A percentile compares a stretch with the other conserved stretches of the same genome.
These are phyloP conservation scores for Rhinocladiella mackenziei DNA, from an alignment of 2,329 filamentous ascomycete genomes.

Conservation along the genomic window DNA sequence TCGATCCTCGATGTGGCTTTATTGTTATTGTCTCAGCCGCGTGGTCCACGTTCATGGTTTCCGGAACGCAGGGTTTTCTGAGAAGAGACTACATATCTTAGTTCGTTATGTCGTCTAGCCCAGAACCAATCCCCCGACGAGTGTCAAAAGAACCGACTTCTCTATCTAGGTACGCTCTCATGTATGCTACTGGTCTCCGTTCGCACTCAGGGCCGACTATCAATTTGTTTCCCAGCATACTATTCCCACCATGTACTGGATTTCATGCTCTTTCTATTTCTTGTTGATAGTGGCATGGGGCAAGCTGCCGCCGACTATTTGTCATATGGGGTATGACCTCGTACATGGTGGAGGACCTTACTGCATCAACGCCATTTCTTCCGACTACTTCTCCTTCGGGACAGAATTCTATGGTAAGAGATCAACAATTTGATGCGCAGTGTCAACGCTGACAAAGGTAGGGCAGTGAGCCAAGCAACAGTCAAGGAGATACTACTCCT, in stretches of 20 bases:
- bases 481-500: slow-evolving; percentile 23
- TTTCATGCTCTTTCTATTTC: slow-evolving; percentile 1
- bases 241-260: slow-evolving; percentile 15
- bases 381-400: slow-evolving; percentile 26
- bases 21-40: slow-evolving; percentile 14
- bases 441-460: slow-evolving; percentile 6
- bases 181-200: slow-evolving; percentile 6
- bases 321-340: slow-evolving; percentile 26
- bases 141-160: too few relatives aligned
- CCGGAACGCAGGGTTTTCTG: slow-evolving; percentile 1
- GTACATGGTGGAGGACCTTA: slow-evolving; percentile 27
- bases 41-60: background rate
- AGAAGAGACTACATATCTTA: too few relatives aligned
- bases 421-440: background rate
- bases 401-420: slow-evolving; percentile 23
- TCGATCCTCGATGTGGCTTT: background rate
- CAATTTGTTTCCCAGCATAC: slow-evolving; percentile 1
- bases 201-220: background rate
- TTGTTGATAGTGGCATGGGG: slow-evolving; percentile 14
- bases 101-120: too few relatives aligned
- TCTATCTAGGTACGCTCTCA: too few relatives aligned
- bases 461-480: slow-evolving; percentile 23
- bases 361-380: slow-evolving; percentile 26
- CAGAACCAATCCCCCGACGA: too few relatives aligned
- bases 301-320: slow-evolving; percentile 17